Evolutionary conservation across 176 grass and related monocot genomes (phyloP).

Genomic region (Urochloa ruziziensis): DNA sequence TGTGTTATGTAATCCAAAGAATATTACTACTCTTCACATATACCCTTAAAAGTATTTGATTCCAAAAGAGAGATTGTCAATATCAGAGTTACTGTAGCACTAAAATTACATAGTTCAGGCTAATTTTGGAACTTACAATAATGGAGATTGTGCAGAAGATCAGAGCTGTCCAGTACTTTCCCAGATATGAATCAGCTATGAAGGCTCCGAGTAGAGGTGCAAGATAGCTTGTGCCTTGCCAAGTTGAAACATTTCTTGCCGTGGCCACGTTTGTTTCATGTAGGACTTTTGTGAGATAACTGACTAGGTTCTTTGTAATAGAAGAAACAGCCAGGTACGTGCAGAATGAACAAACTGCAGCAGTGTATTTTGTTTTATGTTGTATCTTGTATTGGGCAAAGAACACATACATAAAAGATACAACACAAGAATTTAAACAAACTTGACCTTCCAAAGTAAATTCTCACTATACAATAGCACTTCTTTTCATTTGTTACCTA

Average conservation of each 20-base stretch:
- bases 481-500: slow-evolving; percentile 21
- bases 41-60: neutral
- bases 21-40: neutral
- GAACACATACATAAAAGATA: too few species aligned
- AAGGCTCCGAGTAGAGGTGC: slow-evolving; percentile 62
- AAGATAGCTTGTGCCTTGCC: slow-evolving; percentile 44
- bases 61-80: neutral
- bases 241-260: slow-evolving; percentile 55
- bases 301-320: slow-evolving; percentile 57
- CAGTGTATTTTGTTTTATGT: neutral
- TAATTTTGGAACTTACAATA: slow-evolving; percentile 48
- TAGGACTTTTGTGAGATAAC: slow-evolving; percentile 55
- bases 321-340: slow-evolving; percentile 50
- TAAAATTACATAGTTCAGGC: neutral
- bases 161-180: slow-evolving; percentile 62
- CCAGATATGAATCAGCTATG: slow-evolving; percentile 72
- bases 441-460: neutral
- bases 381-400: slow-evolving; percentile 10
- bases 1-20: neutral
- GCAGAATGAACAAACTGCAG: slow-evolving; percentile 57
- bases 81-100: too few species aligned
- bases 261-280: slow-evolving; percentile 53
- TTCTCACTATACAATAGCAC: neutral
- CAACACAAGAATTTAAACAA: too few species aligned
- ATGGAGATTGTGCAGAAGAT: slow-evolving; percentile 57